Conservation (phyloP, 768 basidiomycete species). For the Tylopilus vinaceipallidus region DNA sequence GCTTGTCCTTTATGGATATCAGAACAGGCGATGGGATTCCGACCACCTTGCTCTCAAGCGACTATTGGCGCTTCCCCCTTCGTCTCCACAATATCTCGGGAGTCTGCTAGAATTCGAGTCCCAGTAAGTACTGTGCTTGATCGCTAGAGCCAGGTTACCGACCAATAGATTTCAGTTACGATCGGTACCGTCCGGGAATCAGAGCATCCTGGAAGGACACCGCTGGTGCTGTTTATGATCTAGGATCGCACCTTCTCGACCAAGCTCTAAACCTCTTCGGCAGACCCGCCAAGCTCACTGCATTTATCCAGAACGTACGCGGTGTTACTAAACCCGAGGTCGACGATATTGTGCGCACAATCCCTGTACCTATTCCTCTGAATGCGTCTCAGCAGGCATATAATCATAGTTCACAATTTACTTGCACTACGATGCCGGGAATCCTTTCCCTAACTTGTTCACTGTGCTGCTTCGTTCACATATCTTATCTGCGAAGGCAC, state of each 20-base stretch:
- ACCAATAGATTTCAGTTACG: conserved; percentile 47
- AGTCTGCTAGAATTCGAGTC: conserved; percentile 71
- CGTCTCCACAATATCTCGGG: conserved; percentile 55
- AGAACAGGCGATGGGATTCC: conserved; percentile 77
- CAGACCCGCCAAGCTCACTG: conserved; percentile 63
- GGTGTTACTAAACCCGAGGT: conserved; percentile 62
- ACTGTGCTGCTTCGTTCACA: conserved; percentile 68
- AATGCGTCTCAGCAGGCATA: background rate
- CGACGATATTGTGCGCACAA: conserved; percentile 57
- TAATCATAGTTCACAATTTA: conserved; percentile 47
- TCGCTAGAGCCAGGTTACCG: background rate
- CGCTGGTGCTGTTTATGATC: conserved; percentile 69
- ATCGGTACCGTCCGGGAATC: conserved; percentile 64
- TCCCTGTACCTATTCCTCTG: background rate
- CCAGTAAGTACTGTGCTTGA: conserved; percentile 45
- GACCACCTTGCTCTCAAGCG: conserved; percentile 68
- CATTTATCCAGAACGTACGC: conserved; percentile 67
- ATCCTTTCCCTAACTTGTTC: conserved; percentile 48
- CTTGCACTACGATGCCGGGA: conserved; percentile 47
- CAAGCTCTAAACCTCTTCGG: conserved; percentile 77
- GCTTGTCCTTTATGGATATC: conserved; percentile 67
- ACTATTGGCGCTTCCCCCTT: conserved; percentile 52
- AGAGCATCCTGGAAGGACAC: conserved; percentile 83
- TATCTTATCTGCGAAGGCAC: conserved; percentile 61
- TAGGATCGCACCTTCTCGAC: conserved; percentile 80